Percentiles rank a stretch among this genome's conserved stretches.
Conservation (phyloP, 140 eudicot species). For the Cichorium intybus region DNA sequence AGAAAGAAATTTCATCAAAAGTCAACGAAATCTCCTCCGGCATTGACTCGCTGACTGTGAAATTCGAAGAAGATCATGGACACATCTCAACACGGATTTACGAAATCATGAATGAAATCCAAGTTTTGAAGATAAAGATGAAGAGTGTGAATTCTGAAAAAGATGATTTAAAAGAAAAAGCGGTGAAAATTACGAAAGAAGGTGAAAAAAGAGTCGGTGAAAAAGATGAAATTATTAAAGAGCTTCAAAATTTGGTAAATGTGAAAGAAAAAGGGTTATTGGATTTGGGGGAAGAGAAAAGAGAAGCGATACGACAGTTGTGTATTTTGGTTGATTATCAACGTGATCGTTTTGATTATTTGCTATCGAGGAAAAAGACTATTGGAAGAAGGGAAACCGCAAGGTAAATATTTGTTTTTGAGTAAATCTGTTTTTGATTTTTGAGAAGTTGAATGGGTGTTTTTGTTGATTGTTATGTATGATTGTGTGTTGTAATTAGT, state of each 20-base stretch:
- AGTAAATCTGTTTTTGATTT: slow-evolving; percentile 10
- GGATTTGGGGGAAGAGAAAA: slow-evolving; percentile 73
- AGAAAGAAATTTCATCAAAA: slow-evolving; percentile 39
- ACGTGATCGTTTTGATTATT: slow-evolving; percentile 50
- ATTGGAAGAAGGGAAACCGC: slow-evolving; percentile 50
- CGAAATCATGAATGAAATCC: slow-evolving; percentile 64
- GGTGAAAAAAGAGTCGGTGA: slow-evolving; percentile 29
- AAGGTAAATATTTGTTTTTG: slow-evolving; percentile 29
- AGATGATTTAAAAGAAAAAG: slow-evolving; percentile 45
- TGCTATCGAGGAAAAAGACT: slow-evolving; percentile 36
- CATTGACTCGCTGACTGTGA: slow-evolving; percentile 55
- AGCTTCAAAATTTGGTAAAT: slow-evolving; percentile 44
- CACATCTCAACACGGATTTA: slow-evolving; percentile 60
- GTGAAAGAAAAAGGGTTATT: slow-evolving; percentile 57
- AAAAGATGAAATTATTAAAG: slow-evolving; percentile 47
- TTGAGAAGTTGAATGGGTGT: slow-evolving; percentile 9
- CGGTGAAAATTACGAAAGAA: slow-evolving; percentile 29
- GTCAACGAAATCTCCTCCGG: slow-evolving; percentile 41
- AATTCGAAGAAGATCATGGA: slow-evolving; percentile 75
- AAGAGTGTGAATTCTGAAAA: slow-evolving; percentile 40
- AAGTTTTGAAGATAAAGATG: slow-evolving; percentile 41
- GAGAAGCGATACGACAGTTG: slow-evolving; percentile 86
- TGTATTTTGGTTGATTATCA: slow-evolving; percentile 77
- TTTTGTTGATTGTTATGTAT: slow-evolving; percentile 20
- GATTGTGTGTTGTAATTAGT: slow-evolving; percentile 20